These are phyloP conservation scores for Fusarium sterilihyphosum DNA, from an alignment of 2,329 filamentous ascomycete genomes.

Conservation along the genomic window DNA sequence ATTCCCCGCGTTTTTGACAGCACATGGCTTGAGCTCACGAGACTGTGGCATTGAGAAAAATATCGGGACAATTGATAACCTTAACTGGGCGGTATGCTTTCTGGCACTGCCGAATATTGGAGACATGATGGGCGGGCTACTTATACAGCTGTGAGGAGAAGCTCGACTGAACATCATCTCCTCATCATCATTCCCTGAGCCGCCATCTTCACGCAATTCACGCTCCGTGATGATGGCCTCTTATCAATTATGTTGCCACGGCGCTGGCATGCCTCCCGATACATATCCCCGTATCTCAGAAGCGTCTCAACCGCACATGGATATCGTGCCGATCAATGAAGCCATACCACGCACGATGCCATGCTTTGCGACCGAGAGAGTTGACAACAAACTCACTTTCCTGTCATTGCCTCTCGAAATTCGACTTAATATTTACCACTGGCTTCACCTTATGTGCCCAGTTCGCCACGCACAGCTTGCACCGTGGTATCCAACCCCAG, in stretches of 20 bases:
- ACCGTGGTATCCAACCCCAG: slow-evolving; percentile 52
- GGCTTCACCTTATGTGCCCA: slow-evolving; percentile 52
- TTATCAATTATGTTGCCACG: slow-evolving; percentile 28
- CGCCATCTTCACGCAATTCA: background rate
- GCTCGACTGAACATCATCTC: background rate
- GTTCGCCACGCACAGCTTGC: slow-evolving; percentile 52
- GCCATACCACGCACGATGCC: slow-evolving; percentile 10
- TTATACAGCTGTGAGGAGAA: slow-evolving; percentile 16
- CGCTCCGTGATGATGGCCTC: slow-evolving; percentile 9
- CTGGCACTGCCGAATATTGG: background rate
- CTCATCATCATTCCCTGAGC: background rate
- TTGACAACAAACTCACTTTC: slow-evolving; percentile 12
- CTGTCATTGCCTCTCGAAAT: slow-evolving; percentile 56
- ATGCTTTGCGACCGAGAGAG: background rate
- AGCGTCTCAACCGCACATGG: slow-evolving; percentile 8
- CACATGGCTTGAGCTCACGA: slow-evolving; percentile 27
- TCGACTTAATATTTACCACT: slow-evolving; percentile 58
- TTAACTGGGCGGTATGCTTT: slow-evolving; percentile 3
- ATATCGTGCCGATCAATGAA: slow-evolving; percentile 10
- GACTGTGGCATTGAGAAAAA: slow-evolving; percentile 9
- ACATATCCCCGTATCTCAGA: background rate
- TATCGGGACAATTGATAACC: background rate
- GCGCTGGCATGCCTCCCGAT: slow-evolving; percentile 12
- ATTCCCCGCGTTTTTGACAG: slow-evolving; percentile 32
- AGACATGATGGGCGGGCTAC: background rate